Base-by-base conservation (phyloP, 208 protist species). In the Strigomonas culicis region DNA sequence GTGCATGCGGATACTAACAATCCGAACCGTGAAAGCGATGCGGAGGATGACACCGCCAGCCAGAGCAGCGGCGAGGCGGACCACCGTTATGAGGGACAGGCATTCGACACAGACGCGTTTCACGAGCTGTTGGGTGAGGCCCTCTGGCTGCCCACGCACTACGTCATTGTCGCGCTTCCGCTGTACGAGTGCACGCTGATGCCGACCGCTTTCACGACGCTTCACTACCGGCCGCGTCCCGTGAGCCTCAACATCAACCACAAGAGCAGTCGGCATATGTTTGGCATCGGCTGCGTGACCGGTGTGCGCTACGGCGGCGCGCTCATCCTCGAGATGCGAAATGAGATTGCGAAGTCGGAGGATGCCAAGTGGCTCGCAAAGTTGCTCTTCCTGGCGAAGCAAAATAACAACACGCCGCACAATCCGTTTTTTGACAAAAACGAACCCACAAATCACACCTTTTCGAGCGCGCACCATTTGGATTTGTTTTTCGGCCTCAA, bases 111-210 rank as follows among this genome's bases (percentile, higher is more conserved):
- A 4, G 34, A 39, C 10, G 34, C 34, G 4, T 39, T 13, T 39
- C 34, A 39, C 10, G 7, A 39, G 4, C 10, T 39, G 10, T 10
- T 39, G 10, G 51, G 51, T 39, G 55, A 60, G 50, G 73, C 75
- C 52, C n/a, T 70, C 27, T 89, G 76, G 70, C 50, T 89, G 27
- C 82, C 82, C 10, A 75, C 75, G 63, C 72, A 70, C 25, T 89
- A 85, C 67, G 46, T 89, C 49, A 62, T 89, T 27, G 56, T 89
- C 22, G 82, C 74, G 1, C 36, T 83, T 0, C 82, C 82, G 46
- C 79, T 86, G 76, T 89, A 89, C 70, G 78, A 83, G 60, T 85
- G 79, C 63, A 67, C 68, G 1, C 60, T 89, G 27, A 34, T 70
- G 0, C 76, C 82, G 11, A 89, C 75, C n/a, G 60, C 68, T 8